These are phyloP conservation scores for Elongisporangium anandrum DNA, from an alignment of 352 stramenopile species.

Conservation along the genomic window DNA sequence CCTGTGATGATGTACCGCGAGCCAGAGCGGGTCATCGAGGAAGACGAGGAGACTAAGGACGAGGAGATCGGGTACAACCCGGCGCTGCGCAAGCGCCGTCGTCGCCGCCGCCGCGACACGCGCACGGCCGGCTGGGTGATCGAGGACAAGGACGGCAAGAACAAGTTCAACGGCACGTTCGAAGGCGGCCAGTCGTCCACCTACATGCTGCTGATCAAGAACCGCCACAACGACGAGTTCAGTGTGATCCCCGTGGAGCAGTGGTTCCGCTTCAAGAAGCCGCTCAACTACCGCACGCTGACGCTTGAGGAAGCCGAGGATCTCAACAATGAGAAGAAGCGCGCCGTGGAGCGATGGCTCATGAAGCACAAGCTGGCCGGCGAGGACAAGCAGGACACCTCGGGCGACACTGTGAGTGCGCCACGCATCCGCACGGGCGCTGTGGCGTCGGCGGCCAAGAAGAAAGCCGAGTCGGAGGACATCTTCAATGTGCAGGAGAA, in stretches of 20 bases:
- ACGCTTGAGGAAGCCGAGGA: constrained; percentile 83
- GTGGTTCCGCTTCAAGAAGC: constrained; percentile 90
- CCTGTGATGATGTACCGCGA: constrained; percentile 88
- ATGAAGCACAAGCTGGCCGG: constrained; percentile 86
- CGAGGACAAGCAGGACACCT: constrained; percentile 55
- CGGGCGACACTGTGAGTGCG: constrained; percentile 49
- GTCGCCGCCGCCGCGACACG: constrained; percentile 70
- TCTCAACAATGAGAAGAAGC: constrained; percentile 88
- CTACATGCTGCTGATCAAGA: constrained; percentile 87
- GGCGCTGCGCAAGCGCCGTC: constrained; percentile 66
- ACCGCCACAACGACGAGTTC: constrained; percentile 86
- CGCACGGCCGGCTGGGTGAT: constrained; percentile 82
- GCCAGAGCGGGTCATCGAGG: constrained; percentile 62
- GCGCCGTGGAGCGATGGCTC: constrained; percentile 81
- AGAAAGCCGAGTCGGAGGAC: constrained; percentile 39
- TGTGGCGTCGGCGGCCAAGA: constrained; percentile 24
- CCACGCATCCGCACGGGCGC: constrained; percentile 70
- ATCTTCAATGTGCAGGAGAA: constrained; percentile 63
- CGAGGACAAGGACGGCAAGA: constrained; percentile 76
- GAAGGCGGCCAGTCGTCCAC: constrained; percentile 79
- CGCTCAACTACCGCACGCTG: constrained; percentile 76
- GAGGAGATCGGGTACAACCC: constrained; percentile 70
- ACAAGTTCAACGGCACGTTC: constrained; percentile 80
- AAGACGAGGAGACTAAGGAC: constrained; percentile 80
- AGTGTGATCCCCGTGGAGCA: constrained; percentile 84